Conservation (phyloP, 306 rosid genomes). For the Lotus japonicus region DNA sequence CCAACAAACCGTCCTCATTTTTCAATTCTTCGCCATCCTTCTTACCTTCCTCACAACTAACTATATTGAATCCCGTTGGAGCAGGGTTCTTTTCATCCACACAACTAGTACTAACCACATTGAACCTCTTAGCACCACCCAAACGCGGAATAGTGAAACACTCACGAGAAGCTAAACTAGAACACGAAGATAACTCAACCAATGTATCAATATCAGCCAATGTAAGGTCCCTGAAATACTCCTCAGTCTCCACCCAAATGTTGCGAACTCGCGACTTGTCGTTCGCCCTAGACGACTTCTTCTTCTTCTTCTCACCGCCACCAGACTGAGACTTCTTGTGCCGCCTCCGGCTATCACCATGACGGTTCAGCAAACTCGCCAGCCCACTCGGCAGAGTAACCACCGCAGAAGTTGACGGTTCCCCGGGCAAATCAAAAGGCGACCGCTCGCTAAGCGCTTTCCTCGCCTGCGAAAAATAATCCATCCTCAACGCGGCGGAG, state of each 20-base stretch:
- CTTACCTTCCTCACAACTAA: slow-evolving; percentile 10
- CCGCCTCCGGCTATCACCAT: slow-evolving; percentile 58
- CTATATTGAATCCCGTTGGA: not conserved
- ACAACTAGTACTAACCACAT: slow-evolving; percentile 9
- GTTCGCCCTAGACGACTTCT: slow-evolving; percentile 55
- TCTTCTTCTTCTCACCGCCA: slow-evolving; percentile 49
- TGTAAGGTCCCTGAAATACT: slow-evolving; percentile 66
- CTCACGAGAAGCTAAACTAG: slow-evolving; percentile 34
- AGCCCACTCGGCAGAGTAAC: slow-evolving; percentile 65
- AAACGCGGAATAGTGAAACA: slow-evolving; percentile 45
- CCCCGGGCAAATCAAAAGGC: slow-evolving; percentile 67
- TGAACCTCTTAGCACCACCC: slow-evolving; percentile 23
- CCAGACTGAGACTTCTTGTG: slow-evolving; percentile 71
- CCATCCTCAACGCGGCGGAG: slow-evolving; percentile 27
- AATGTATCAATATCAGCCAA: slow-evolving; percentile 59
- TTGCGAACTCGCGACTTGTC: slow-evolving; percentile 44
- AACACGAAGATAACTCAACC: slow-evolving; percentile 40
- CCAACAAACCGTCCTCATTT: slow-evolving; percentile 10
- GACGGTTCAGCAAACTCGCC: slow-evolving; percentile 57
- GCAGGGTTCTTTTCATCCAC: slow-evolving; percentile 6
- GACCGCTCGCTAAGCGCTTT: slow-evolving; percentile 70
- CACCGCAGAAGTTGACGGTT: slow-evolving; percentile 43
- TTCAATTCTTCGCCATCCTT: not conserved
- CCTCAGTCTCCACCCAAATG: slow-evolving; percentile 77
- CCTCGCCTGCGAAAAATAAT: slow-evolving; percentile 67